Base-by-base conservation (phyloP, 768 basidiomycete genomes). In the Trametes villosa region DNA sequence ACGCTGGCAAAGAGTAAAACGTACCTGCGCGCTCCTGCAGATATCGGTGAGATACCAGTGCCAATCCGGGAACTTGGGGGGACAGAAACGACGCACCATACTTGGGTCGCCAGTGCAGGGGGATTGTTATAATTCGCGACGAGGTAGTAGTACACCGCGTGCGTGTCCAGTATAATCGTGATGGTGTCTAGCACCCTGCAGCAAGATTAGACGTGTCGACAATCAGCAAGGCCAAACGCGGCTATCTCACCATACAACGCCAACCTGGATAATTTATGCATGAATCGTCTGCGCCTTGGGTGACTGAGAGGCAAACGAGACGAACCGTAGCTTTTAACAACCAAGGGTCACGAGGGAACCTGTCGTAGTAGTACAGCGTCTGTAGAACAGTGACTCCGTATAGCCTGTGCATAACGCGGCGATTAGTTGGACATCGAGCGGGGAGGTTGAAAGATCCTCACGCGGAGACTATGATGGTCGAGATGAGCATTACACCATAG, bases 101-200 rank as follows among this genome's bases (percentile, higher is more conserved):
- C 50, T 36, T 55, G 27, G 2, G 38, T 51, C 31, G 27, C 20
- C 36, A 64, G 51, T 2, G 55, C 63, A 2, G 24, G 24, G 9
- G 63, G 63, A 33, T 58, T 50, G 20, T 60, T 47, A 36, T 47
- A 64, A 27, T 64, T 64, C 20, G 22, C 27, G 17, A 64, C 54
- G 26, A 64, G 54, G 27, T 64, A 64, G 38, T 57, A 64, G 54
- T 64, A 64, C 18, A 64, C 46, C 20, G 46, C 51, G 33, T 64
- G 63, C 1, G 50, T n/a, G 29, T 48, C 56, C 12, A 64, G 55
- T 12, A 60, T 36, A 15, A 60, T 34, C 12, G 59, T 59, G 33
- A 44, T 12, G 3, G 45, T 56, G 42, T 64, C 63, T 12, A 60
- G 27, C n/a, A 55, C 15, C 46, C 59, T 60, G 34, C 9, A 9